Evolutionary conservation across 139 green algal genomes (phyloP).

Genomic region (Chlamydomonas eustigma): DNA sequence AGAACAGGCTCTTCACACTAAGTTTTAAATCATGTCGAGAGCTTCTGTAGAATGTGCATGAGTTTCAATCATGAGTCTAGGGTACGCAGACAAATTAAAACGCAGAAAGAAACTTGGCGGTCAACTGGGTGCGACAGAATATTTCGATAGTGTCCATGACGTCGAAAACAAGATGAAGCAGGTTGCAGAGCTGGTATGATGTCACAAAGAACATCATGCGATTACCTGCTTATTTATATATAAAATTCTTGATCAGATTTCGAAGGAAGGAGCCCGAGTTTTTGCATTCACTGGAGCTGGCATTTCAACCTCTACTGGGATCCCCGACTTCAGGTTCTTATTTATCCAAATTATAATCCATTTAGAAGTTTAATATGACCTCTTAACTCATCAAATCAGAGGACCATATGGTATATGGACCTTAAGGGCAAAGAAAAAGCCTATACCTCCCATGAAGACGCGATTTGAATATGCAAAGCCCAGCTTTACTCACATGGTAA

Average conservation of each 20-base stretch:
- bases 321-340: constrained; percentile 80
- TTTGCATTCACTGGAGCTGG: constrained; percentile 91
- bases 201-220: no score
- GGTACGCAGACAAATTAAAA: constrained; percentile 63
- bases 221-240: not conserved
- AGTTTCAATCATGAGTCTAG: constrained; percentile 47
- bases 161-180: constrained; percentile 37
- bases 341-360: not conserved
- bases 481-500: constrained; percentile 72
- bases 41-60: no score
- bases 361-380: not conserved
- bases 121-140: constrained; percentile 66
- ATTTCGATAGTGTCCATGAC: constrained; percentile 37
- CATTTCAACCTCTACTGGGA: constrained; percentile 86
- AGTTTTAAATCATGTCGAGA: no score
- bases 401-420: constrained; percentile 94
- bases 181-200: constrained; percentile 55
- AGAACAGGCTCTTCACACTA: no score
- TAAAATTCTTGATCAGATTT: constrained; percentile 3
- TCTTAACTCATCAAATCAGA: constrained; percentile 25
- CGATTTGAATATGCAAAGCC: constrained; percentile 76
- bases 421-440: constrained; percentile 52
- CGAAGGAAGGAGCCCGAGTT: constrained; percentile 26
- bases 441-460: constrained; percentile 50
- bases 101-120: constrained; percentile 73